These are phyloP conservation scores for Orobanche coerulescens DNA, from an alignment of 257 asterid genomes.

Conservation along the genomic window DNA sequence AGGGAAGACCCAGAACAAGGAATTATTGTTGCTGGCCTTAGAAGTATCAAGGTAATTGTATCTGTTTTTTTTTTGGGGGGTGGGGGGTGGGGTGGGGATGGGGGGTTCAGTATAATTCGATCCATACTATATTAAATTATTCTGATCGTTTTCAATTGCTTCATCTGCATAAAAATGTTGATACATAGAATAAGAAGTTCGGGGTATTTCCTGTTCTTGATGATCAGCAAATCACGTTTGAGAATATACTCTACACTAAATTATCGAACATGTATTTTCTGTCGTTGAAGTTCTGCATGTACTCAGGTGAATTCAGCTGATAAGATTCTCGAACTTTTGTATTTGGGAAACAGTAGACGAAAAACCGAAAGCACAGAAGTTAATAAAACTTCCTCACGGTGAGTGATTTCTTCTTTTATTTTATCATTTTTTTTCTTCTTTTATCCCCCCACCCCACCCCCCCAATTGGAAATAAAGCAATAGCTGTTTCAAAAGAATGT, in stretches of 20 bases:
- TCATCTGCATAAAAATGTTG: conserved; percentile 10
- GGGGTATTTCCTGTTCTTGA: neutral
- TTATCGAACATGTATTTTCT: conserved; percentile 7
- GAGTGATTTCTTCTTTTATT: conserved; percentile 27
- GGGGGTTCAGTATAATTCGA: conserved; percentile 14
- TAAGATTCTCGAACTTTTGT: conserved; percentile 81
- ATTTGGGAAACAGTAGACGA: conserved; percentile 87
- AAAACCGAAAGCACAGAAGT: conserved; percentile 92
- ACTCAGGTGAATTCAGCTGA: conserved; percentile 88
- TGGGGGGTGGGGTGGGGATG: too few relatives aligned
- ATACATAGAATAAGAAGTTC: neutral
- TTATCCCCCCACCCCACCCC: neutral
- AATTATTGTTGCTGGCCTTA: conserved; percentile 82
- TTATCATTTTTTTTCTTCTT: neutral
- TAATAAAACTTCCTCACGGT: conserved; percentile 94
- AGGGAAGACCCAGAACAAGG: conserved; percentile 97
- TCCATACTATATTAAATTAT: neutral
- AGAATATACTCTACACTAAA: conserved; percentile 11
- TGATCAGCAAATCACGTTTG: conserved; percentile 3
- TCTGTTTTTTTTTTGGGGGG: conserved; percentile 7
- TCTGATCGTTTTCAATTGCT: conserved; percentile 7
- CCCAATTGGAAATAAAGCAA: neutral
- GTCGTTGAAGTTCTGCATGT: conserved; percentile 22
- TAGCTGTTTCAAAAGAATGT: neutral
- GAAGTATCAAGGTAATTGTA: conserved; percentile 65